Base-by-base conservation (phyloP, 345 rosid species). In the Mangifera indica region DNA sequence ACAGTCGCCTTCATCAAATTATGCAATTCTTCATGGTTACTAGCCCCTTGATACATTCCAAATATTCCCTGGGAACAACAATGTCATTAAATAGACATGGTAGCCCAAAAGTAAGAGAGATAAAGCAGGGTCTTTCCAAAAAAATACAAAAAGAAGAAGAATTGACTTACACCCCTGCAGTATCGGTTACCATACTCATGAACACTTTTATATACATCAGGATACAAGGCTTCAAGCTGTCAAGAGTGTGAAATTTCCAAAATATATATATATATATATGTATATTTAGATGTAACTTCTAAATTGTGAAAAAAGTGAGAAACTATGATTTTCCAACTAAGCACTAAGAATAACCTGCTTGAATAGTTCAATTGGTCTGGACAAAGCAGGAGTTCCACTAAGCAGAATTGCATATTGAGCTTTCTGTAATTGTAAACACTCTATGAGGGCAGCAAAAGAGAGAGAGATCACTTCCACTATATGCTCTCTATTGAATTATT, bases 21-120 rank as follows among this genome's bases (percentile, higher is more conserved):
- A 83, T 94, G 98, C 86, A 94, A 84, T 81, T 94, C 98, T 49
- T 94, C 98, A 80, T 94, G 98, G 86, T 94, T 92, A 81, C 91
- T 90, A 64, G 98, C 86, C 62, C 97, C 98, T 85, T 94, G 97
- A 84, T 90, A 94, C 60, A 72, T 25, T 76, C 98, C 98, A 71
- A 92, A 94, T 62, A 82, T 11, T 44, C 97, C 97, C 98, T 93
- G 83, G 25, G 76, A 70, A 48, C 22, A 78, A 49, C 21, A 29
- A 49, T 45, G 67, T 29, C 10, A 49, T 63, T 49, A 60, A 67
- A 52, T 45, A 25, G 57, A 46, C 48, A 15, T 49, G 58, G 51
- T 1, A 66, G 48, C 67, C 58, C 0, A 58, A 76, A 5, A 46
- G 69, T 13, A 42, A 24, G 45, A 52, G 46, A 25, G 59, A 40